Evolutionary conservation across 1,284 basidiomycete genomes (phyloP).

Genomic region (Sanguinoderma infundibulare): DNA sequence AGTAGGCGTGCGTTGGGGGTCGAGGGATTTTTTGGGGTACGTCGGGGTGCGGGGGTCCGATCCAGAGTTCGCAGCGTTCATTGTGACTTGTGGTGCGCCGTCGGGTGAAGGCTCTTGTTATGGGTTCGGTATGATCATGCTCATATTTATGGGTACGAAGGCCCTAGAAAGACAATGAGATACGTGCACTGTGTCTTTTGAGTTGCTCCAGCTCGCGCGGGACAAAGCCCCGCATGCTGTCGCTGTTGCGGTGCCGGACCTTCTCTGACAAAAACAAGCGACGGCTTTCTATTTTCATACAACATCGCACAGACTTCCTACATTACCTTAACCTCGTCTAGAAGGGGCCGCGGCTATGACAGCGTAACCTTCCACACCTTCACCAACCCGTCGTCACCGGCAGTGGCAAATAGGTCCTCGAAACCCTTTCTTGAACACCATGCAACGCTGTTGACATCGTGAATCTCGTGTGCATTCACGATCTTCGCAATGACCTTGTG

Average conservation of each 20-base stretch:
- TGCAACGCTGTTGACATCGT: constrained; percentile 78
- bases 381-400: constrained; percentile 79
- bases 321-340: not conserved
- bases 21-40: not conserved
- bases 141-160: not conserved
- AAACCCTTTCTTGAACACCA: constrained; percentile 75
- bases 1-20: constrained; percentile 1
- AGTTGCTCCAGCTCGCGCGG: not conserved
- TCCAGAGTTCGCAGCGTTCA: not conserved
- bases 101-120: not conserved
- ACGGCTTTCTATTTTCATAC: not conserved
- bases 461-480: constrained; percentile 68
- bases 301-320: not conserved
- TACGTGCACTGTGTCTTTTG: not conserved
- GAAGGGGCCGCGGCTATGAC: constrained; percentile 6
- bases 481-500: constrained; percentile 56
- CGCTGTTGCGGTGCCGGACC: not conserved
- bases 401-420: constrained; percentile 72
- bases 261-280: not conserved
- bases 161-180: not conserved
- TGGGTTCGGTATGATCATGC: not conserved
- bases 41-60: not conserved
- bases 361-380: constrained; percentile 61
- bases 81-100: not conserved
- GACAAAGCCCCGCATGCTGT: not conserved